These are phyloP conservation scores for Auxenochlorella pyrenoidosa DNA, from an alignment of 139 green algal genomes.

Conservation along the genomic window DNA sequence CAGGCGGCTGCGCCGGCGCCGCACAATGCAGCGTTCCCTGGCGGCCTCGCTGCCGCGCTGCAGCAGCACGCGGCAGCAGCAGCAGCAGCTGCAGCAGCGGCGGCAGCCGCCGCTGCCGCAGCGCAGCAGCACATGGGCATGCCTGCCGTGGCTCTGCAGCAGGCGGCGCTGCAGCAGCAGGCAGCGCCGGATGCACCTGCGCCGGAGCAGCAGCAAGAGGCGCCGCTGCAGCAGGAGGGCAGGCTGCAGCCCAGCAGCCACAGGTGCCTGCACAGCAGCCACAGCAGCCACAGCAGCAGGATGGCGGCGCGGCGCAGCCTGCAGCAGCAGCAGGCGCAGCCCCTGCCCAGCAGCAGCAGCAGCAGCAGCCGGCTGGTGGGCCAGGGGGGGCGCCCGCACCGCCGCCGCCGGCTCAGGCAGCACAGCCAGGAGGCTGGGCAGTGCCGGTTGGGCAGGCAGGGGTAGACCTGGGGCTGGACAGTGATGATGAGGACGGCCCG, in stretches of 20 bases:
- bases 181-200: neutral
- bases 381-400: neutral
- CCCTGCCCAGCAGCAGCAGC: neutral
- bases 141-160: too few species aligned
- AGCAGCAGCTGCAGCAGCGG: neutral
- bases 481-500: neutral
- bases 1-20: neutral
- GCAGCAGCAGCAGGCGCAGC: neutral
- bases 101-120: neutral
- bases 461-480: neutral
- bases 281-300: neutral
- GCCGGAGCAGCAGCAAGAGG: neutral
- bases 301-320: neutral
- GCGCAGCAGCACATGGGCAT: neutral
- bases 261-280: neutral
- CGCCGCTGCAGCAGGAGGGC: neutral
- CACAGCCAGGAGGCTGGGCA: neutral
- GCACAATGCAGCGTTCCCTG: neutral
- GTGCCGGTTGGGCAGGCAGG: too few species aligned
- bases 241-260: neutral
- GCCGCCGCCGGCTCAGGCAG: too few species aligned
- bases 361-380: neutral
- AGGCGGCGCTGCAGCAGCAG: neutral
- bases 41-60: neutral
- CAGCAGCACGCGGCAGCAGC: slow-evolving; percentile 7